These are phyloP conservation scores for Phytopythium montanum DNA, from an alignment of 352 stramenopile species.

Conservation along the genomic window DNA sequence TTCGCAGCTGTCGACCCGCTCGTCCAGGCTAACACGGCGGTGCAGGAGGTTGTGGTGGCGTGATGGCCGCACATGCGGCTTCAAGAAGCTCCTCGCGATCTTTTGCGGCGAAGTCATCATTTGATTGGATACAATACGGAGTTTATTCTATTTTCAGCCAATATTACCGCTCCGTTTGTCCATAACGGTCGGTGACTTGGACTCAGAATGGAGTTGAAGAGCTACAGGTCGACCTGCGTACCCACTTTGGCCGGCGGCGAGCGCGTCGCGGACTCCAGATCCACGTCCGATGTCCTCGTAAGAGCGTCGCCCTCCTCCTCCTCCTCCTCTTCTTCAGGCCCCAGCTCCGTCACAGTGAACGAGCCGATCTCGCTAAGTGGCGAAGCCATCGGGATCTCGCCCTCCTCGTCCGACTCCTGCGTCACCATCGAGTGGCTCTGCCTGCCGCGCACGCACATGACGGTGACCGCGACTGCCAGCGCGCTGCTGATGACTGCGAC, in stretches of 20 bases:
- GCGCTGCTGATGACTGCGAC: constrained; percentile 47
- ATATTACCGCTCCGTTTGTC: background rate
- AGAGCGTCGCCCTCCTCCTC: constrained; percentile 9
- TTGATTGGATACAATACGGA: constrained; percentile 3
- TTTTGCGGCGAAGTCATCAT: background rate
- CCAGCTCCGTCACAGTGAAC: constrained; percentile 5
- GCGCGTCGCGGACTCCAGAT: constrained; percentile 5
- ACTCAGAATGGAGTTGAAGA: constrained; percentile 1
- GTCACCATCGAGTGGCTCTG: constrained; percentile 35
- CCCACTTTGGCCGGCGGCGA: constrained; percentile 5
- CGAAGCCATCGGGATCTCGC: constrained; percentile 13
- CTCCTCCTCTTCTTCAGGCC: constrained; percentile 14
- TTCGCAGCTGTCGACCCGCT: constrained; percentile 29
- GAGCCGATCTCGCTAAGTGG: background rate
- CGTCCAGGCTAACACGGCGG: constrained; percentile 16
- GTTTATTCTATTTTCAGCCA: constrained; percentile 4
- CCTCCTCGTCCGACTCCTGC: constrained; percentile 59
- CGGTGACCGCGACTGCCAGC: constrained; percentile 39
- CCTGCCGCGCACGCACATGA: constrained; percentile 45
- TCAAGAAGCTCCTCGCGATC: background rate
- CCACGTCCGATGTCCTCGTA: background rate
- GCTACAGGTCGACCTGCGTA: constrained; percentile 8
- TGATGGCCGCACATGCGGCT: too few species aligned
- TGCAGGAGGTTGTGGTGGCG: too few species aligned
- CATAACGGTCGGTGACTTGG: background rate